Percentiles rank a stretch among this genome's conserved stretches.
These are phyloP conservation scores for Coemansia sp. DNA, from an alignment of 192 early-diverging fungal species.

Conservation along the genomic window DNA sequence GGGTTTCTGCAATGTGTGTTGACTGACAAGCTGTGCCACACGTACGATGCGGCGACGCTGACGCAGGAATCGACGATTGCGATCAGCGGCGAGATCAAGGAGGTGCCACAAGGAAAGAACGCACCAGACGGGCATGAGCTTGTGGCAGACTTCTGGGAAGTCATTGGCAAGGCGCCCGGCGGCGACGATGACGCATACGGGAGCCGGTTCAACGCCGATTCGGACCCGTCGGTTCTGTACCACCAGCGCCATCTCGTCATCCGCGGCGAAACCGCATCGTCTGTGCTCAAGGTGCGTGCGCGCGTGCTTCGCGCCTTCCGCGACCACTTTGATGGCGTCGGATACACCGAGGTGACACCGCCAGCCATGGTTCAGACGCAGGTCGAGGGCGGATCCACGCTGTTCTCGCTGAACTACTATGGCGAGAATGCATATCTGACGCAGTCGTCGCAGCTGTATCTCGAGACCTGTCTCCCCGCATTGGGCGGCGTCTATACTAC, in stretches of 20 bases:
- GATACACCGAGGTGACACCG: conserved; percentile 91
- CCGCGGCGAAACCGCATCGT: conserved; percentile 87
- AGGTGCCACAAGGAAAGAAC: conserved; percentile 88
- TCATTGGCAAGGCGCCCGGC: conserved; percentile 89
- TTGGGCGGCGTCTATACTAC: conserved; percentile 96
- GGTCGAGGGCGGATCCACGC: conserved; percentile 95
- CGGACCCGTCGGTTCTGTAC: conserved; percentile 82
- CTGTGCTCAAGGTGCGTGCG: conserved; percentile 83
- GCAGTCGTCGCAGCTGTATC: conserved; percentile 97
- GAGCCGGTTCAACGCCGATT: conserved; percentile 87
- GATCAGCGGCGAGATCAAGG: conserved; percentile 83
- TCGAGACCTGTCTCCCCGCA: conserved; percentile 93
- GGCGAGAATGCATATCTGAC: conserved; percentile 96
- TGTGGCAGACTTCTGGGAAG: conserved; percentile 91
- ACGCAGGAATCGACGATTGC: conserved; percentile 91
- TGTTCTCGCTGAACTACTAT: conserved; percentile 96
- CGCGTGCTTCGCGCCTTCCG: conserved; percentile 92
- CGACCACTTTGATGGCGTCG: conserved; percentile 80
- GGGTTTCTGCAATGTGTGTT: conserved; percentile 94
- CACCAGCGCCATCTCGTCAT: conserved; percentile 97
- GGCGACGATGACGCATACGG: conserved; percentile 86
- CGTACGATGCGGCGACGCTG: conserved; percentile 90
- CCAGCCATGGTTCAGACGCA: conserved; percentile 99
- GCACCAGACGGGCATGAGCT: conserved; percentile 98
- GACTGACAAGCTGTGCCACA: conserved; percentile 87